Conservation (phyloP, 2,329 filamentous ascomycete genomes). For the Colletotrichum trifolii region DNA sequence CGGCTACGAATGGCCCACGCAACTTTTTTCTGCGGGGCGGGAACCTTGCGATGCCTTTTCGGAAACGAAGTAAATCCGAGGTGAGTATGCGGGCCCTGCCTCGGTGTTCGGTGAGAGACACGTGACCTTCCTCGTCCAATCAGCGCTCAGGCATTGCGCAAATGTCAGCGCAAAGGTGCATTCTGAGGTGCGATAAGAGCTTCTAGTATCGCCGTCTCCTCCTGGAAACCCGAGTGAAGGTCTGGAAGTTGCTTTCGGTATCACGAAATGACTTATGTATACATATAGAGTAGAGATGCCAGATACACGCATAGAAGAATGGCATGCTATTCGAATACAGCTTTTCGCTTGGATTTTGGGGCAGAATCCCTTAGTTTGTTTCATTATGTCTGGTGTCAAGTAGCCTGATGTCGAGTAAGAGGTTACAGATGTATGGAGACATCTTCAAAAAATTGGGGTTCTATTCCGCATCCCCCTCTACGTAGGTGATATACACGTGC, state of each 20-base stretch:
- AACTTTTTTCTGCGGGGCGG: constrained; percentile 25
- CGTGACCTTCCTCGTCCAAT: constrained; percentile 3
- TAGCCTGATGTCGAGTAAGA: not conserved
- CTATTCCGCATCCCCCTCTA: constrained; percentile 49
- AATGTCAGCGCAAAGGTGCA: constrained; percentile 27
- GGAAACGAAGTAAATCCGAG: constrained; percentile 23
- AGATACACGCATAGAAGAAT: too few species aligned
- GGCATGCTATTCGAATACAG: too few species aligned
- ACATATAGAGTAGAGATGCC: too few species aligned
- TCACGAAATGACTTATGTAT: too few species aligned
- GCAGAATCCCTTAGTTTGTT: too few species aligned
- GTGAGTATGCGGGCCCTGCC: constrained; percentile 1
- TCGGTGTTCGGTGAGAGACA: not conserved
- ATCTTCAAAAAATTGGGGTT: constrained; percentile 38
- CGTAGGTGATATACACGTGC: constrained; percentile 39
- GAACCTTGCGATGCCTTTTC: not conserved
- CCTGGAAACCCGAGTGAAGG: too few species aligned
- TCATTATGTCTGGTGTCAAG: not conserved
- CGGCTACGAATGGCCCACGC: constrained; percentile 3
- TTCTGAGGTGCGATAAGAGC: too few species aligned
- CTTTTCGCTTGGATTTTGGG: too few species aligned
- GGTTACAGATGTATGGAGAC: not conserved
- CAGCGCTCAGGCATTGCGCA: constrained; percentile 3
- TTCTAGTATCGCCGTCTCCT: too few species aligned
- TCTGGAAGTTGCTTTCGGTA: too few species aligned